Percentiles rank a stretch among this genome's conserved stretches.
Evolutionary conservation across 805 yeast genomes (phyloP).

Genomic region (Teunomyces atbi): DNA sequence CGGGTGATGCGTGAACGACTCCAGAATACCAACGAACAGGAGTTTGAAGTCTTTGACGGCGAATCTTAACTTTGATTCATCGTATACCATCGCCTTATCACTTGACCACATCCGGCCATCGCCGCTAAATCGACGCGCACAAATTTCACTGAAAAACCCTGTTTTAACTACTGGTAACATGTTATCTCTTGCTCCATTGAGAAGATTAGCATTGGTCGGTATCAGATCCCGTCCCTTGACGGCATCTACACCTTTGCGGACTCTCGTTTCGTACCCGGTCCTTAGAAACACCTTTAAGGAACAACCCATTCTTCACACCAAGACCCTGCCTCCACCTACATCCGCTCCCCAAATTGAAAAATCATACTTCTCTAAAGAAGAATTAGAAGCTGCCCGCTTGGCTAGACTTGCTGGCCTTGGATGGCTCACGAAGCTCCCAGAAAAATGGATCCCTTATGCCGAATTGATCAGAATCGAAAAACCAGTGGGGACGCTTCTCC

Average conservation of each 20-base stretch:
- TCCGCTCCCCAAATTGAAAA: neutral
- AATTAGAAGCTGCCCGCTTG: constrained; percentile 48
- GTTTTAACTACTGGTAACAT: neutral
- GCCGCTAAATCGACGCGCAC: neutral
- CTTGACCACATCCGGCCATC: no score
- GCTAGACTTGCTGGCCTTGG: constrained; percentile 46
- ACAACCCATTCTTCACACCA: constrained; percentile 3
- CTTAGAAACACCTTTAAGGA: neutral
- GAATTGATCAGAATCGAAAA: constrained; percentile 88
- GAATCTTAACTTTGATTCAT: constrained; percentile 5
- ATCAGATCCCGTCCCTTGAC: neutral
- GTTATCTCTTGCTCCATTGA: neutral
- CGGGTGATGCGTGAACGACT: constrained; percentile 27
- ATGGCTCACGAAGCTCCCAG: constrained; percentile 63
- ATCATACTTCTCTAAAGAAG: constrained; percentile 34
- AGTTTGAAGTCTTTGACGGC: constrained; percentile 32
- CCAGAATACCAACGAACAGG: constrained; percentile 24
- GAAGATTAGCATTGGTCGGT: neutral
- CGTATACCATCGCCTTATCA: no score
- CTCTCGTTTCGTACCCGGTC: neutral
- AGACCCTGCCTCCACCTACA: neutral
- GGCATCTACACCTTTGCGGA: neutral
- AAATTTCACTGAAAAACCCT: neutral
- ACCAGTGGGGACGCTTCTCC: constrained; percentile 91
- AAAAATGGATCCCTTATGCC: constrained; percentile 80